phyloP scores from a whole-genome alignment of 306 rosid species.

The Castanopsis chinensis region DNA sequence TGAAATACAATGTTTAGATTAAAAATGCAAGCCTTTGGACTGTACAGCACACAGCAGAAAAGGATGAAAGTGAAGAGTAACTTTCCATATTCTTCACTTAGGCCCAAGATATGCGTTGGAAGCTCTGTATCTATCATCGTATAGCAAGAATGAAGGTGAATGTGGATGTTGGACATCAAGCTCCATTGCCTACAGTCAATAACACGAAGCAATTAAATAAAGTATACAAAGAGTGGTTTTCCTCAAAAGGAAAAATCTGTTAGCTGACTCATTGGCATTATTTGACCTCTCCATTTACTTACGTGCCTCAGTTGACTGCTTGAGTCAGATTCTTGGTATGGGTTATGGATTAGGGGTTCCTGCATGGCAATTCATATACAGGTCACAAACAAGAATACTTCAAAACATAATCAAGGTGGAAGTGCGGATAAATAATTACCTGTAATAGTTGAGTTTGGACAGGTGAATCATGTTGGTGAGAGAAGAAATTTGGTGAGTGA shows the following conservation, averaged over 20 bases:
- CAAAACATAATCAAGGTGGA: not conserved
- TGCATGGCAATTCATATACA: slow-evolving; percentile 18
- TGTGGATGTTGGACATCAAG: slow-evolving; percentile 45
- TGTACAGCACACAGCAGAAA: slow-evolving; percentile 23
- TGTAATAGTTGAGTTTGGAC: slow-evolving; percentile 48
- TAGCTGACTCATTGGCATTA: not conserved
- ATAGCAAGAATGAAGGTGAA: slow-evolving; percentile 50
- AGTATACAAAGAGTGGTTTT: slow-evolving; percentile 5
- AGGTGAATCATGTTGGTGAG: slow-evolving; percentile 52
- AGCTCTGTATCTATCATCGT: slow-evolving; percentile 43
- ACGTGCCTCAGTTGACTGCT: slow-evolving; percentile 51
- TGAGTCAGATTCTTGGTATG: slow-evolving; percentile 44
- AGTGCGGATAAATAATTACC: slow-evolving; percentile 32
- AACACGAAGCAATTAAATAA: slow-evolving; percentile 17
- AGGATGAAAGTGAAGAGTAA: slow-evolving; percentile 9
- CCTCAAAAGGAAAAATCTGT: not conserved
- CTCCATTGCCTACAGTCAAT: slow-evolving; percentile 52
- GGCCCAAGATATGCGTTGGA: slow-evolving; percentile 27
- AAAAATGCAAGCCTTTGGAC: slow-evolving; percentile 4
- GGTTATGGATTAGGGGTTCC: slow-evolving; percentile 44
- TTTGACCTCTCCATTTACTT: slow-evolving; percentile 5
- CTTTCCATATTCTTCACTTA: slow-evolving; percentile 24
- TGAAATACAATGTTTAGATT: not conserved
- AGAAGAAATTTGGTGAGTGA: slow-evolving; percentile 40
- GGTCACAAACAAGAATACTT: slow-evolving; percentile 19